These are phyloP conservation scores for Backusella mclennaniae DNA, from an alignment of 192 early-diverging fungal species.

Conservation along the genomic window DNA sequence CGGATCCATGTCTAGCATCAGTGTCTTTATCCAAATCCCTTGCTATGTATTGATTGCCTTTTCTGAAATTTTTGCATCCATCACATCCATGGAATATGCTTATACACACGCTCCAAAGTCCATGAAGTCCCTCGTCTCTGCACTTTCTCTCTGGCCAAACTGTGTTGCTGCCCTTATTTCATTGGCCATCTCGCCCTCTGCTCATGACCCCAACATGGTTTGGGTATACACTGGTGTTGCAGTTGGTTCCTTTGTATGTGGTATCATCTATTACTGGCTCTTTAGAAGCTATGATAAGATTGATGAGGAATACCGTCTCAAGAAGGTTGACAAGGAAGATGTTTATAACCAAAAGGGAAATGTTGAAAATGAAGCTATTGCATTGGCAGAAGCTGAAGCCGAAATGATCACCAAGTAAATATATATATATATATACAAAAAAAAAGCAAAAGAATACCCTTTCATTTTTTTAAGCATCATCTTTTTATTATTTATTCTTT, in stretches of 20 bases:
- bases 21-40: conserved; percentile 55
- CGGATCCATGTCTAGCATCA: conserved; percentile 33
- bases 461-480: background rate
- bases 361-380: background rate
- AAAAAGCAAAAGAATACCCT: background rate
- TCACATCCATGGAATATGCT: conserved; percentile 67
- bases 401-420: conserved; percentile 17
- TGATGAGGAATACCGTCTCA: conserved; percentile 33
- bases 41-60: conserved; percentile 56
- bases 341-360: background rate
- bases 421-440: background rate
- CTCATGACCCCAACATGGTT: conserved; percentile 53
- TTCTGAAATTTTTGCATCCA: conserved; percentile 59
- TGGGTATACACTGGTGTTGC: conserved; percentile 56
- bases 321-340: background rate
- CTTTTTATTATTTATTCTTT: too few relatives aligned
- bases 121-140: conserved; percentile 65
- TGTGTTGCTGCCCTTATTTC: conserved; percentile 55
- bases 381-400: background rate
- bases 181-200: conserved; percentile 54
- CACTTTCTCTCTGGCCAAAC: conserved; percentile 57
- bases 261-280: conserved; percentile 48
- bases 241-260: conserved; percentile 25
- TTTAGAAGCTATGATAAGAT: conserved; percentile 57
- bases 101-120: conserved; percentile 59